phyloP scores from a whole-genome alignment of 208 protist species.

The Acanthamoeba royreba region DNA sequence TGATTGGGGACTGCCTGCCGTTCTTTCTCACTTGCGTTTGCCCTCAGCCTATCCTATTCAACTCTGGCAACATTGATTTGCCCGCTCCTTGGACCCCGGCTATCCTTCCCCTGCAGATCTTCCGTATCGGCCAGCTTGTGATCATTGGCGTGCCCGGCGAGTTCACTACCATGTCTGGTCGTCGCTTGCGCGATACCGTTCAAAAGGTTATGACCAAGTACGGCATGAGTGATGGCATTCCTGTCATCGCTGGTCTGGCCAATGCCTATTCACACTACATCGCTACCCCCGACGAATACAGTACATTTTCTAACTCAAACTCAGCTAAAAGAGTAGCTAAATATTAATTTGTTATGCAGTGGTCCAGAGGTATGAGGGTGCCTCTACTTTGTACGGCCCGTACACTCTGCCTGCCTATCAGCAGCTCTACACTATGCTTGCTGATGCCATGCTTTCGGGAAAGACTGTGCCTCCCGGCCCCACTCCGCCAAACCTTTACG shows the following conservation, averaged over 20 bases:
- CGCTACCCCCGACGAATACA: slow-evolving; percentile 54
- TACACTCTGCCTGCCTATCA: slow-evolving; percentile 62
- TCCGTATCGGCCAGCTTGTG: slow-evolving; percentile 66
- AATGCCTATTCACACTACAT: slow-evolving; percentile 54
- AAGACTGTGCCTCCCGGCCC: neutral
- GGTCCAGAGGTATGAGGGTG: slow-evolving; percentile 68
- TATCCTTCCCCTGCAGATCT: slow-evolving; percentile 67
- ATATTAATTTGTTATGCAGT: neutral
- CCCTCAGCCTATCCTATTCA: slow-evolving; percentile 69
- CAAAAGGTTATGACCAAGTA: neutral
- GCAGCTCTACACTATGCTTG: slow-evolving; percentile 56
- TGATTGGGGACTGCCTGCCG: neutral
- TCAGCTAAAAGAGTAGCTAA: too few species aligned
- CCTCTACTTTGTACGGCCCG: slow-evolving; percentile 70
- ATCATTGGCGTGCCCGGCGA: slow-evolving; percentile 69
- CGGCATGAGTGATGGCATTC: slow-evolving; percentile 25
- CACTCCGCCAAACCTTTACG: slow-evolving; percentile 50
- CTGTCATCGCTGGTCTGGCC: slow-evolving; percentile 48
- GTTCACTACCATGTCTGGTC: slow-evolving; percentile 75
- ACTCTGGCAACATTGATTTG: slow-evolving; percentile 59
- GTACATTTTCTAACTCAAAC: too few species aligned
- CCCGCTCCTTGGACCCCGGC: slow-evolving; percentile 60
- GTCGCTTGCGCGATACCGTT: slow-evolving; percentile 58
- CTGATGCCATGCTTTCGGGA: slow-evolving; percentile 33
- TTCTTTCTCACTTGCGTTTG: neutral